phyloP scores from a whole-genome alignment of 2,329 filamentous ascomycete species.

The Pseudogymnoascus sp. region DNA sequence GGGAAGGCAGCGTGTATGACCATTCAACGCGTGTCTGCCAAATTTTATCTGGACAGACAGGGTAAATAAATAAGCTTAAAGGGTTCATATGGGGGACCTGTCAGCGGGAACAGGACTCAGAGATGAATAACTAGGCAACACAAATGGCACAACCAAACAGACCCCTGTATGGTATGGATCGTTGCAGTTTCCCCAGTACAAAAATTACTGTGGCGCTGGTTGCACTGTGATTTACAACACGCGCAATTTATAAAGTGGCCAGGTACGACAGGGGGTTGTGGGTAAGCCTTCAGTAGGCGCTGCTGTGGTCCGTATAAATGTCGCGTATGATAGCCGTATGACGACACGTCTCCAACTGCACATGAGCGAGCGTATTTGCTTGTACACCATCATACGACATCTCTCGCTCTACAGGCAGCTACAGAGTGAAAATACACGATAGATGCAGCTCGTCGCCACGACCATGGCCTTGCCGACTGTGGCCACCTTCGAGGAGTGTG shows the following conservation, averaged over 20 bases:
- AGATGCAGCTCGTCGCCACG: not conserved
- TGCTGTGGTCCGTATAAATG: not conserved
- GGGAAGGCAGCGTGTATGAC: not conserved
- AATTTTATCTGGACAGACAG: not conserved
- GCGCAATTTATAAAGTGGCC: not conserved
- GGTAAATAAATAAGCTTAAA: constrained; percentile 5
- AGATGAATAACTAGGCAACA: not conserved
- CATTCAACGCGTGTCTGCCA: not conserved
- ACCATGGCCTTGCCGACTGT: constrained; percentile 67
- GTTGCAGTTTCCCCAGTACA: not conserved
- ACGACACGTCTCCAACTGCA: constrained; percentile 3
- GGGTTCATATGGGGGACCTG: not conserved
- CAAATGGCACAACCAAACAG: not conserved
- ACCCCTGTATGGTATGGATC: not conserved
- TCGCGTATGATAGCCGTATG: constrained; percentile 5
- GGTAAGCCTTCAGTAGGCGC: not conserved
- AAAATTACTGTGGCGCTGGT: not conserved
- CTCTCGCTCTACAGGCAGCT: not conserved
- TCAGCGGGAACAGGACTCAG: not conserved
- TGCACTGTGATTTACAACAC: not conserved
- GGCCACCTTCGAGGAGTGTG: constrained; percentile 63
- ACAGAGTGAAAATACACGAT: not conserved
- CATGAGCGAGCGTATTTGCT: not conserved
- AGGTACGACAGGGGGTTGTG: not conserved
- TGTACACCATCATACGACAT: not conserved